Evolutionary conservation across 1,284 basidiomycete genomes (phyloP).

Genomic region (Lentinus polychrous): DNA sequence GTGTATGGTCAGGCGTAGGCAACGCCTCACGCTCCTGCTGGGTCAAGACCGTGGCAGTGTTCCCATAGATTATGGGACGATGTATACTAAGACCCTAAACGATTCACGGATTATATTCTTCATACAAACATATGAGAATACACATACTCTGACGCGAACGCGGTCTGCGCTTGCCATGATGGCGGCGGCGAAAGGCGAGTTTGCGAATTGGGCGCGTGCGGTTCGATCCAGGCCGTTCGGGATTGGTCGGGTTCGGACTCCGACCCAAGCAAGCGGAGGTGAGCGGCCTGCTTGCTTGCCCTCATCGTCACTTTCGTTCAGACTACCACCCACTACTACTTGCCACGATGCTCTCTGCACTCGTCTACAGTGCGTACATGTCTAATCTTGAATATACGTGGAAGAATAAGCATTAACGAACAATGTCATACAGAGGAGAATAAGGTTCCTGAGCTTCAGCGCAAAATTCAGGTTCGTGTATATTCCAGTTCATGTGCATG

Average conservation of each 20-base stretch:
- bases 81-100: conserved; percentile 81
- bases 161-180: conserved; percentile 36
- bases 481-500: neutral
- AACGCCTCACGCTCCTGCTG: conserved; percentile 64
- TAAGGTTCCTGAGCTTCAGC: conserved; percentile 57
- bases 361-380: conserved; percentile 38
- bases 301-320: conserved; percentile 11
- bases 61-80: conserved; percentile 93
- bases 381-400: neutral
- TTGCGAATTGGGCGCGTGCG: conserved; percentile 6
- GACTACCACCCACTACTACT: conserved; percentile 12
- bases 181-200: conserved; percentile 15
- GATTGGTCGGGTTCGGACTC: conserved; percentile 18
- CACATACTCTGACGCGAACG: conserved; percentile 65
- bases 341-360: conserved; percentile 45
- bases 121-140: conserved; percentile 4
- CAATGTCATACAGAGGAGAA: conserved; percentile 47
- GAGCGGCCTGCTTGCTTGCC: conserved; percentile 10
- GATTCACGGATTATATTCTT: conserved; percentile 6
- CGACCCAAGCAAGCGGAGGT: conserved; percentile 15
- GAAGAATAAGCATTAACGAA: neutral
- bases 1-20: conserved; percentile 75
- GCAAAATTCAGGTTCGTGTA: conserved; percentile 49
- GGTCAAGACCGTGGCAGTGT: conserved; percentile 82
- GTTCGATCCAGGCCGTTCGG: conserved; percentile 16